Evolutionary conservation across 495 filamentous ascomycete species (phyloP).

Genomic region (Daldinia childiae): DNA sequence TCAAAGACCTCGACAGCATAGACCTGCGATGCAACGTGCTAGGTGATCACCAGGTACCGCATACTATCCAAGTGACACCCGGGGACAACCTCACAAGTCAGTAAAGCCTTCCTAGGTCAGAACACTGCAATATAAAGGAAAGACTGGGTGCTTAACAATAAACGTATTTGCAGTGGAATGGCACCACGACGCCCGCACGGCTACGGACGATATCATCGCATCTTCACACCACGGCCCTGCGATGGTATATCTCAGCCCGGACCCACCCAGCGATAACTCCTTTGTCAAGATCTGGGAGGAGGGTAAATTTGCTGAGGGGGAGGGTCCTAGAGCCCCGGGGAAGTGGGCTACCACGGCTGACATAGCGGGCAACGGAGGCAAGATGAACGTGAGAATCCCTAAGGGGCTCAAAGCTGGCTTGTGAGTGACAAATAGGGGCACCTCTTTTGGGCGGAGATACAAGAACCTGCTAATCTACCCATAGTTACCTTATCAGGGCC

Average conservation of each 20-base stretch:
- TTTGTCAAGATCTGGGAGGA: conserved; percentile 61
- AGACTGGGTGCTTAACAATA: background rate
- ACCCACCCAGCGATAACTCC: conserved; percentile 53
- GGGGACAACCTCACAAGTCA: conserved; percentile 58
- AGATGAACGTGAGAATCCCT: conserved; percentile 55
- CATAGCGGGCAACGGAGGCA: conserved; percentile 53
- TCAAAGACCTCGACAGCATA: conserved; percentile 55
- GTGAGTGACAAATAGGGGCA: conserved; percentile 31
- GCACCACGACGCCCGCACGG: conserved; percentile 50
- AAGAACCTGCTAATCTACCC: background rate
- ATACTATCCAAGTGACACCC: conserved; percentile 53
- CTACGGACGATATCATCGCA: conserved; percentile 56
- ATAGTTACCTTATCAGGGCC: conserved; percentile 55
- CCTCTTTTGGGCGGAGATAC: background rate
- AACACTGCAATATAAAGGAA: background rate
- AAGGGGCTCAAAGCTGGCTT: conserved; percentile 54
- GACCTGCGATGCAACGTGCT: conserved; percentile 59
- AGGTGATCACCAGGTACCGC: conserved; percentile 50
- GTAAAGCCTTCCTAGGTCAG: background rate
- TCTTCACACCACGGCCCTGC: conserved; percentile 56
- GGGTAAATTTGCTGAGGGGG: conserved; percentile 49
- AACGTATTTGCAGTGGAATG: background rate
- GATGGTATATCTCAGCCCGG: conserved; percentile 57
- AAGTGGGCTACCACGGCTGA: conserved; percentile 54
- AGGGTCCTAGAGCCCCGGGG: background rate